These are phyloP conservation scores for Pseudomicrostroma phylloplanum DNA, from an alignment of 1,284 basidiomycete species.

Conservation along the genomic window DNA sequence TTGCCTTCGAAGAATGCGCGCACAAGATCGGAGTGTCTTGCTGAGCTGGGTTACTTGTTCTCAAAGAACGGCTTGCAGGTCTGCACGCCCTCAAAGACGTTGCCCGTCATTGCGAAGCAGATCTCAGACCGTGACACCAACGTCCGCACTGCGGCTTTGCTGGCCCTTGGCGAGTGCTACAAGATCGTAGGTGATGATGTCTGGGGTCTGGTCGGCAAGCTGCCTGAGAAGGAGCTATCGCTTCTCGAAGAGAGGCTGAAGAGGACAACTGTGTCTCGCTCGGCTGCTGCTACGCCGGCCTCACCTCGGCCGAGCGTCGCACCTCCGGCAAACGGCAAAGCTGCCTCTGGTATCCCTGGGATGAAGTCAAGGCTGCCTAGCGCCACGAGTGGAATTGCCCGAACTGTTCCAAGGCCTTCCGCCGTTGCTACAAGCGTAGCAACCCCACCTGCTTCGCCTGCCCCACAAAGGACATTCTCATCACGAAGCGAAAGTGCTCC, in stretches of 20 bases:
- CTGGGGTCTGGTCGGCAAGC: conserved; percentile 68
- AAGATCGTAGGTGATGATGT: conserved; percentile 75
- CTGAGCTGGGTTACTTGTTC: conserved; percentile 70
- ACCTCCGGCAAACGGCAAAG: neutral
- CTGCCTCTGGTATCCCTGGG: conserved; percentile 9
- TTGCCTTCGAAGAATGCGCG: conserved; percentile 82
- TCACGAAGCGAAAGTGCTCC: conserved; percentile 6
- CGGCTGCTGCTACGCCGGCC: conserved; percentile 11
- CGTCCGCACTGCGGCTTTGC: conserved; percentile 75
- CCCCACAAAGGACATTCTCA: neutral
- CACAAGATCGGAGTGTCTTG: conserved; percentile 74
- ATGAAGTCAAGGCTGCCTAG: conserved; percentile 21
- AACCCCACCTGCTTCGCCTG: conserved; percentile 15
- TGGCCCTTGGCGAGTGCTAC: conserved; percentile 75
- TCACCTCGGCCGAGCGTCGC: conserved; percentile 14
- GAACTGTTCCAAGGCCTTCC: neutral
- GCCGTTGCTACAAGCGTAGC: conserved; percentile 13
- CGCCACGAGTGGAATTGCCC: neutral
- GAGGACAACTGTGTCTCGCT: conserved; percentile 58
- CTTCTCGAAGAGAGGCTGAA: conserved; percentile 83
- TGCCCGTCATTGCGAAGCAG: conserved; percentile 70
- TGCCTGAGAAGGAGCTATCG: conserved; percentile 79
- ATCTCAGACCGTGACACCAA: conserved; percentile 80
- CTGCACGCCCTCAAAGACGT: conserved; percentile 66
- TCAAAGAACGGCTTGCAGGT: conserved; percentile 76